Percentiles rank a stretch among this genome's conserved stretches.
Evolutionary conservation across 2,329 filamentous ascomycete species (phyloP).

Genomic region (Aspergillus pseudonomiae): DNA sequence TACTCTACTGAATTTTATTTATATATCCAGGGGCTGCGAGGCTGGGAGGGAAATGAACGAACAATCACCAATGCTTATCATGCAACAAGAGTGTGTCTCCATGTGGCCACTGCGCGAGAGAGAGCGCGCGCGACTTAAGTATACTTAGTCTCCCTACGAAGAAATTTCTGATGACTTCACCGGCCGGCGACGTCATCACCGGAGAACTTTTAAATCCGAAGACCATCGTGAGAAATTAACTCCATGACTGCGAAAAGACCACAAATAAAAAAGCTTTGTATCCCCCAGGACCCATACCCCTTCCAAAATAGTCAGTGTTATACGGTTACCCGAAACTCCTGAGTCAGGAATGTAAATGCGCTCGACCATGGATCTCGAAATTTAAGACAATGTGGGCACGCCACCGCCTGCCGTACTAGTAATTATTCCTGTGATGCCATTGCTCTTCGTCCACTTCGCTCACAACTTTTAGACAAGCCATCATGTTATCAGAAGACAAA

Average conservation of each 20-base stretch:
- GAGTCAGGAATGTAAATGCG: not conserved
- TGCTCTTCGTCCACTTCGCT: not conserved
- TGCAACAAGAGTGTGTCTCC: too few species aligned
- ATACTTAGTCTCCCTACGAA: not conserved
- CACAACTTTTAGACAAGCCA: not conserved
- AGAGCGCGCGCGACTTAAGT: too few species aligned
- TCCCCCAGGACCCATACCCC: too few species aligned
- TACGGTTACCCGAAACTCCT: not conserved
- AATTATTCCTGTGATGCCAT: not conserved
- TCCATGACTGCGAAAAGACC: not conserved
- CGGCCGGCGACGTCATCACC: conserved; percentile 7
- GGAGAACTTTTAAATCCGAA: not conserved
- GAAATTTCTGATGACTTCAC: conserved; percentile 1
- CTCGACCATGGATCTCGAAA: not conserved
- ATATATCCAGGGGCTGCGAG: not conserved
- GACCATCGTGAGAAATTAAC: not conserved
- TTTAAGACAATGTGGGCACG: not conserved
- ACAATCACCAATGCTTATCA: not conserved
- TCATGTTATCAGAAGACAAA: not conserved
- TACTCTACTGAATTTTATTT: not conserved
- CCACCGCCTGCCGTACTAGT: not conserved
- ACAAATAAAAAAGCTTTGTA: not conserved
- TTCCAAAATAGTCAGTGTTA: not conserved
- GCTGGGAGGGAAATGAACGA: not conserved
- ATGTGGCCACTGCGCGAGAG: too few species aligned